Percentiles rank a stretch among this genome's conserved stretches.
Conservation (phyloP, 1,139 yeast genomes). For the Suhomyces kunorum region DNA sequence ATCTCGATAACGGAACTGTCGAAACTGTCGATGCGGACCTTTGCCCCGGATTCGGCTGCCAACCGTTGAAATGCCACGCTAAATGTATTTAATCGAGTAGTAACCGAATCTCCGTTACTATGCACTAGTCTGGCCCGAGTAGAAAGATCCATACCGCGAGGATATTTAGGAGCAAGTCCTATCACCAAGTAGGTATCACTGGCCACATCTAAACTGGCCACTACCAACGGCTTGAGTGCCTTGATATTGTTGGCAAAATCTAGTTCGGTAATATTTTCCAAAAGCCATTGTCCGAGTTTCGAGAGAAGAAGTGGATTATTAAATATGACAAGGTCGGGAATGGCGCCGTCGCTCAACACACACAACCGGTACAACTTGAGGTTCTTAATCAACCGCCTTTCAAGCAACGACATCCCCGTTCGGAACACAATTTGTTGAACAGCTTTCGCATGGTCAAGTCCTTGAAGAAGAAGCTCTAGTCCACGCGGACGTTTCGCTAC, state of each 20-base stretch:
- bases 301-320: constrained; percentile 83
- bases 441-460: constrained; percentile 75
- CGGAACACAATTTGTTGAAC: constrained; percentile 84
- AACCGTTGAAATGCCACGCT: constrained; percentile 89
- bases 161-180: constrained; percentile 84
- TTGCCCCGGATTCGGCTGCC: constrained; percentile 80
- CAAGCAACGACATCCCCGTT: constrained; percentile 86
- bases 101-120: constrained; percentile 33
- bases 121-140: constrained; percentile 43
- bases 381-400: constrained; percentile 76
- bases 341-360: constrained; percentile 76
- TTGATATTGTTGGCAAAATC: constrained; percentile 48
- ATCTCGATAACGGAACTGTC: constrained; percentile 93
- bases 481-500: constrained; percentile 41
- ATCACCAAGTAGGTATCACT: constrained; percentile 85
- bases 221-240: constrained; percentile 74
- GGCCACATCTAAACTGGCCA: constrained; percentile 76
- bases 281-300: constrained; percentile 85
- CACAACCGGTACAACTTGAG: constrained; percentile 81
- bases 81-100: constrained; percentile 67
- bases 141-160: constrained; percentile 56
- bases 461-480: constrained; percentile 63
- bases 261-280: constrained; percentile 84
- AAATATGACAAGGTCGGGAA: constrained; percentile 77
- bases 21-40: constrained; percentile 88